Percentiles rank a stretch among this genome's conserved stretches.
These are phyloP conservation scores for Mucor saturninus DNA, from an alignment of 371 early-diverging fungal genomes.

Conservation along the genomic window DNA sequence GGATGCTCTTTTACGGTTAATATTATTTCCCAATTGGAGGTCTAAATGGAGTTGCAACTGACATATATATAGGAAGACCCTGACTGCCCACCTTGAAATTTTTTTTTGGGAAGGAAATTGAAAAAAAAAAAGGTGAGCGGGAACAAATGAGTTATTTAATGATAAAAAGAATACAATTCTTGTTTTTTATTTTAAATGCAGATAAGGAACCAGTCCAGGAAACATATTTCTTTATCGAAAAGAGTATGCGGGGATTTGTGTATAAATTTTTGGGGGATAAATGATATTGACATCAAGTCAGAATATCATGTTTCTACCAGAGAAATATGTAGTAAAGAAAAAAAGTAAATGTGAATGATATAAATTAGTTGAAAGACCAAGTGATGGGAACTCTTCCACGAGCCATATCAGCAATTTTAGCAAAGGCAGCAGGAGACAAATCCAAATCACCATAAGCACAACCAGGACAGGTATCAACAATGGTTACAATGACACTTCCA, in stretches of 20 bases:
- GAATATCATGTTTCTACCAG: constrained; percentile 15
- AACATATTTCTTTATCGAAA: constrained; percentile 15
- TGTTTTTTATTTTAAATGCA: background rate
- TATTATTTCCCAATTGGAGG: too few species aligned
- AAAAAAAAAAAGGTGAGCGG: too few species aligned
- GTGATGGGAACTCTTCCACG: constrained; percentile 56
- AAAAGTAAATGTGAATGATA: background rate
- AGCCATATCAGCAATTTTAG: constrained; percentile 51
- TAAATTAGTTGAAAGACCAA: constrained; percentile 45
- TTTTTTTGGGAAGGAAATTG: too few species aligned
- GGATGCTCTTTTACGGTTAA: too few species aligned
- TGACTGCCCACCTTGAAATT: too few species aligned
- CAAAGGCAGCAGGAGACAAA: constrained; percentile 60
- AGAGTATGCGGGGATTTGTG: background rate
- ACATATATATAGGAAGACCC: too few species aligned
- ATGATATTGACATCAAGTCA: constrained; percentile 1
- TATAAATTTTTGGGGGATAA: background rate
- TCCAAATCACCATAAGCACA: constrained; percentile 64
- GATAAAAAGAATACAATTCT: background rate
- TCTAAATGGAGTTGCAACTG: too few species aligned
- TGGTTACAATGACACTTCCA: constrained; percentile 52
- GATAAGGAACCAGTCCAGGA: background rate
- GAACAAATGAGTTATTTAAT: too few species aligned
- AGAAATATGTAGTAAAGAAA: constrained; percentile 5
- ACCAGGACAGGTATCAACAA: constrained; percentile 66